These are phyloP conservation scores for Capronia americana DNA, from an alignment of 2,329 filamentous ascomycete genomes.

Conservation along the genomic window DNA sequence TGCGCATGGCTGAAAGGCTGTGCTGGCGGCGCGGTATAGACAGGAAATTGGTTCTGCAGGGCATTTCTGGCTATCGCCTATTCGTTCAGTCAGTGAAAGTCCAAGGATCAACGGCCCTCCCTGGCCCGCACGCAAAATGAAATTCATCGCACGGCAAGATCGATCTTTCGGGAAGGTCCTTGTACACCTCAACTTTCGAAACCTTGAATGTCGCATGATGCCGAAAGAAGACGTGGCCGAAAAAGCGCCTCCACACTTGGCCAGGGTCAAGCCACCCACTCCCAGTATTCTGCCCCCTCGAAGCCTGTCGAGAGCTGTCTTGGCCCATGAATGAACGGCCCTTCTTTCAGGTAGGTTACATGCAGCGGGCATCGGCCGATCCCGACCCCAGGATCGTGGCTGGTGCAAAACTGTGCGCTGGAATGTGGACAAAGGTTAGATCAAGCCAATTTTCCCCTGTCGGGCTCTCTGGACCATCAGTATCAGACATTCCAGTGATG, in stretches of 20 bases:
- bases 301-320: background rate
- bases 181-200: background rate
- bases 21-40: background rate
- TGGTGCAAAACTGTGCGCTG: background rate
- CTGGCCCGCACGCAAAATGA: background rate
- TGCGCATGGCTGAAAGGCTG: background rate
- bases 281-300: background rate
- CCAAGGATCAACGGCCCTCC: background rate
- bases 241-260: background rate
- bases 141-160: background rate
- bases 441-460: background rate
- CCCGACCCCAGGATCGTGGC: background rate
- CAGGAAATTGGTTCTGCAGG: background rate
- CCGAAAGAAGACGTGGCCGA: background rate
- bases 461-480: background rate
- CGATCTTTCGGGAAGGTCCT: background rate
- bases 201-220: background rate
- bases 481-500: background rate
- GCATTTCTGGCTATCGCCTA: background rate
- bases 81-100: background rate
- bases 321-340: no score
- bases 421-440: background rate
- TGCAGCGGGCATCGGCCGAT: background rate
- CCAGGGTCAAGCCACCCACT: background rate
- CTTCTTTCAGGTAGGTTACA: background rate